These are phyloP conservation scores for Erysimum cheiri DNA, from an alignment of 441 rosid genomes.

Conservation along the genomic window DNA sequence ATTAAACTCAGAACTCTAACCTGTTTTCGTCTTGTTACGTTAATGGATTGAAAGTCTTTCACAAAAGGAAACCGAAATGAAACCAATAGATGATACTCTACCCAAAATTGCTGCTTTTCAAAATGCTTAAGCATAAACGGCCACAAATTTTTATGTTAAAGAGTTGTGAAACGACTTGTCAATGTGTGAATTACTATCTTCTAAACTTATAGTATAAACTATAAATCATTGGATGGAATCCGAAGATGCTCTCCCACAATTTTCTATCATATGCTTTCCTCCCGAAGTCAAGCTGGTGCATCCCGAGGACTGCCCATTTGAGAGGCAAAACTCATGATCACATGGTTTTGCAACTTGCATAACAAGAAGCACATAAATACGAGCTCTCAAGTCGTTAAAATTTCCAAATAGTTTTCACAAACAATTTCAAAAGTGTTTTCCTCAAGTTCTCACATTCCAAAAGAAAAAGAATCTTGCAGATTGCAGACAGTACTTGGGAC, in stretches of 20 bases:
- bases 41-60: not conserved
- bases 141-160: not conserved
- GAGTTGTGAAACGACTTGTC: not conserved
- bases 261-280: slow-evolving; percentile 56
- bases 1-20: not conserved
- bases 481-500: not conserved
- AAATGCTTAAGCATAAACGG: no score
- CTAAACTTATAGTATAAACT: not conserved
- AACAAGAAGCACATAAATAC: not conserved
- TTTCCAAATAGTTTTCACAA: not conserved
- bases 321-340: slow-evolving; percentile 22
- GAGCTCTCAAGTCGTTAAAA: not conserved
- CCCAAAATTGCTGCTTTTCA: no score
- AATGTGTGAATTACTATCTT: not conserved
- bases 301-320: slow-evolving; percentile 47
- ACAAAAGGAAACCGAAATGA: not conserved
- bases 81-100: slow-evolving; percentile 31
- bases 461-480: not conserved
- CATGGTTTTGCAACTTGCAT: slow-evolving; percentile 17
- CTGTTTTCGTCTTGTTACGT: not conserved
- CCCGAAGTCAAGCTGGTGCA: slow-evolving; percentile 47
- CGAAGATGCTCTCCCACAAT: slow-evolving; percentile 36
- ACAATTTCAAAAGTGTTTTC: not conserved
- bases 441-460: not conserved
- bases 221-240: slow-evolving; percentile 20